Base-by-base conservation (phyloP, 2,329 filamentous ascomycete species). In the Fusarium coicis region DNA sequence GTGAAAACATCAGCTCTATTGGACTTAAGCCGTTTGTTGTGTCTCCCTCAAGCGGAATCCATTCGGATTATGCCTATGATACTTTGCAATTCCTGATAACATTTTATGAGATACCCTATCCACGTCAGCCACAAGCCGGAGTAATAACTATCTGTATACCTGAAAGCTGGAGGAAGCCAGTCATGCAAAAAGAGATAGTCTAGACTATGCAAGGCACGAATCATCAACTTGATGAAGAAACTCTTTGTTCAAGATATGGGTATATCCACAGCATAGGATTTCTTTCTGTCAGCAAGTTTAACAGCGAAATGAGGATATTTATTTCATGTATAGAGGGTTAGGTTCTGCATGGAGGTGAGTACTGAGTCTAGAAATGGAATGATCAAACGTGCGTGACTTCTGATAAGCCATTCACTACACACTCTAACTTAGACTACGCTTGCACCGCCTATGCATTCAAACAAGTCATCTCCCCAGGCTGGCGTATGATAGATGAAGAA, bases 331-430 rank as follows among this genome's bases (percentile, higher is more conserved):
- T 28, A 1, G 0, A 28, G 1, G 4, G 6, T 18, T 43, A 7
- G 42, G 15, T 43, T 21, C 9, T 28, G 10, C 5, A 9, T 19
- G 14, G 7, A 28, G 18, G 8, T 10, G 11, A 28, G 12, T 26
- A 14, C 23, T 8, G 6, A 26, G 7, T 9, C 4, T 10, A 43
- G 15, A 23, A 43, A 12, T 18, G 16, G 16, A 26, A 44, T 4
- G 4, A 26, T 12, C 4, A 18, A 26, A 12, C 16, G 4, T 9
- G 11, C 7, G 23, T 19, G n/a, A 26, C 1, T 26, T 26, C 7
- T 0, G 12, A 44, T 26, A 18, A 9, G 1, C 0, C 23, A 26
- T 44, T 4, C 0, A 6, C 42, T 26, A 26, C 23, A 12, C 7
- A 44, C 7, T 26, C 3, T 44, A 26, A 44, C 23, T 16, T 12